Percentiles rank a stretch among this genome's conserved stretches.
Evolutionary conservation across 2,329 filamentous ascomycete species (phyloP).

Genomic region (Venturia asperata): DNA sequence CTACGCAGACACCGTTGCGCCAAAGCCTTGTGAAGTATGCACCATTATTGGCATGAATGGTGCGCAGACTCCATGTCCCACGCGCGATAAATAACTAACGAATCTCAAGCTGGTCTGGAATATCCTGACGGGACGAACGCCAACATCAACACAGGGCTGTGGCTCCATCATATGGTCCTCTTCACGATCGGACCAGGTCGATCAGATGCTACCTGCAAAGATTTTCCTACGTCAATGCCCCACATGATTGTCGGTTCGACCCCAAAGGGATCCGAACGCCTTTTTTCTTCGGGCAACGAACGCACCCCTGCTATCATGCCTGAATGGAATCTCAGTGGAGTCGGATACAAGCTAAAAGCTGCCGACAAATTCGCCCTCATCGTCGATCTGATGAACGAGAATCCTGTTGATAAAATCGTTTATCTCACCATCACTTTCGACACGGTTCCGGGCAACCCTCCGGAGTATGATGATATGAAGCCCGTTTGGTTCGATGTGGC

Average conservation of each 20-base stretch:
- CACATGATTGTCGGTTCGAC: conserved; percentile 18
- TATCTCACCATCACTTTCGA: conserved; percentile 20
- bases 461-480: conserved; percentile 18
- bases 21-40: conserved; percentile 16
- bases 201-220: conserved; percentile 17
- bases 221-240: conserved; percentile 6
- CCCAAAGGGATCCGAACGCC: conserved; percentile 1
- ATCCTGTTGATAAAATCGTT: conserved; percentile 12
- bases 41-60: conserved; percentile 16
- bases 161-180: conserved; percentile 12
- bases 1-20: conserved; percentile 11
- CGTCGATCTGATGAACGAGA: conserved; percentile 20
- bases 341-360: conserved; percentile 14
- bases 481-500: conserved; percentile 19
- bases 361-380: conserved; percentile 19
- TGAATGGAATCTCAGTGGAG: conserved; percentile 14
- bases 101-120: conserved; percentile 16
- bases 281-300: conserved; percentile 19
- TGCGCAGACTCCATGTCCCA: neutral
- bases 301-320: conserved; percentile 16
- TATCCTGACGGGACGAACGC: conserved; percentile 17
- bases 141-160: neutral
- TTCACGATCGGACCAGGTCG: conserved; percentile 18
- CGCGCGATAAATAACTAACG: neutral
- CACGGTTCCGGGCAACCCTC: conserved; percentile 4